Conservation (phyloP, 2,329 filamentous ascomycete genomes). For the Curvularia lunata region DNA sequence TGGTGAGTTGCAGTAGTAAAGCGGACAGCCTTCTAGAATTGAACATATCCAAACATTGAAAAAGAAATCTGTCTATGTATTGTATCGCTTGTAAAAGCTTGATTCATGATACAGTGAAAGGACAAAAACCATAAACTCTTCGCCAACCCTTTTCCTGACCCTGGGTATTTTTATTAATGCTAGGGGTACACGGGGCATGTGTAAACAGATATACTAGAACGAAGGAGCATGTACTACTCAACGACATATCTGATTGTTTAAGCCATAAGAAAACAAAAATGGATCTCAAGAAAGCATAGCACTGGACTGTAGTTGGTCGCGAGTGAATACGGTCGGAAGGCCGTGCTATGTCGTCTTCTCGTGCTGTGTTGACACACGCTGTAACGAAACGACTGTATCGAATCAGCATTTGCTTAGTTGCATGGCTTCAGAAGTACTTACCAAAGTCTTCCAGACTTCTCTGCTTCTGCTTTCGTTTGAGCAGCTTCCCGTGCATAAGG, state of each 20-base stretch:
- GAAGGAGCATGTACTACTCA: neutral
- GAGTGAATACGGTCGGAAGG: neutral
- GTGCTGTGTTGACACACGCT: slow-evolving; percentile 90
- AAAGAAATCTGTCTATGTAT: neutral
- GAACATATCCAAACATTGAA: neutral
- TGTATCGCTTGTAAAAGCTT: neutral
- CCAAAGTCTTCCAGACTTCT: slow-evolving; percentile 87
- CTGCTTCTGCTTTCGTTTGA: slow-evolving; percentile 82
- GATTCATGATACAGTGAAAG: neutral
- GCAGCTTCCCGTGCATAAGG: slow-evolving; percentile 88
- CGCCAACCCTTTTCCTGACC: no score
- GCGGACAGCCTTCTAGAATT: neutral
- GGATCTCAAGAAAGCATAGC: neutral
- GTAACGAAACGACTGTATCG: slow-evolving; percentile 76
- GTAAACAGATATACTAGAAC: neutral
- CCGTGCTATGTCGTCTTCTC: slow-evolving; percentile 77
- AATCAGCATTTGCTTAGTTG: slow-evolving; percentile 55
- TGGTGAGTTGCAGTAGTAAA: neutral
- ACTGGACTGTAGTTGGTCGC: neutral
- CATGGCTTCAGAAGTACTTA: slow-evolving; percentile 57
- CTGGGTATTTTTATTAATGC: neutral
- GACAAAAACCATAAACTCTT: neutral
- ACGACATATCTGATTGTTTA: neutral
- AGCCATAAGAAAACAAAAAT: neutral
- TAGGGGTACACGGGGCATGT: neutral